Base-by-base conservation (phyloP, 2,329 filamentous ascomycete genomes). In the Fusarium gaditjirri region DNA sequence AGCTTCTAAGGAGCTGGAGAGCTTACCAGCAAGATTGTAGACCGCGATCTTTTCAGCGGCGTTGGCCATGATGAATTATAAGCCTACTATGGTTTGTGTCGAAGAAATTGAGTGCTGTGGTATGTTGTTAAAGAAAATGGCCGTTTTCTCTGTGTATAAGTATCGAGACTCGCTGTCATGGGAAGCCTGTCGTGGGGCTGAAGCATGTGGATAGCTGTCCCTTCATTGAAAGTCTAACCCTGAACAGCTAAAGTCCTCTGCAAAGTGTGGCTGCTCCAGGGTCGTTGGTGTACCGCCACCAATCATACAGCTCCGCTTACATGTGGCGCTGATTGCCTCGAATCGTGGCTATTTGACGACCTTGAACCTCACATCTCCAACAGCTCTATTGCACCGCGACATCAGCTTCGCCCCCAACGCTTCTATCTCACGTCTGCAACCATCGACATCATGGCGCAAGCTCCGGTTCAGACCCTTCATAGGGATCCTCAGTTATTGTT, bases 401-500 rank as follows among this genome's bases (percentile, higher is more conserved):
- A 47, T 58, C 72, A 64, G 50, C 55, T 38, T 61, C 53, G 54
- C 46, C 31, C 49, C 36, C 46, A 10, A 42, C 49, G 52, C 55
- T 42, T 41, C 25, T 56, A 62, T 52, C 52, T 64, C 61, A 63
- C 72, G 62, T 65, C 53, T 36, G 38, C 56, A 27, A 65, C 47
- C 33, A 33, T 52, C 42, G 53, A 72, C 72, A 81, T 46, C 57
- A 98, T 98, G 95, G 92, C 93, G 77, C 91, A 96, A 85, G 87
- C 92, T 75, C 89, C 93, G 74, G 92, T 94, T 76, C 96, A 99
- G 87, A 96, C 94, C 86, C 98, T 99, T 89, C 93, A 97, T 86
- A 85, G 96, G 89, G 97, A 99, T 92, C 95, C 96, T 79, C 95
- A 97, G 84, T 88, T 99, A 74, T 97, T 99, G 96, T 98, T 86